These are phyloP conservation scores for Martiniozyma abietophila DNA, from an alignment of 805 yeast species.

Conservation along the genomic window DNA sequence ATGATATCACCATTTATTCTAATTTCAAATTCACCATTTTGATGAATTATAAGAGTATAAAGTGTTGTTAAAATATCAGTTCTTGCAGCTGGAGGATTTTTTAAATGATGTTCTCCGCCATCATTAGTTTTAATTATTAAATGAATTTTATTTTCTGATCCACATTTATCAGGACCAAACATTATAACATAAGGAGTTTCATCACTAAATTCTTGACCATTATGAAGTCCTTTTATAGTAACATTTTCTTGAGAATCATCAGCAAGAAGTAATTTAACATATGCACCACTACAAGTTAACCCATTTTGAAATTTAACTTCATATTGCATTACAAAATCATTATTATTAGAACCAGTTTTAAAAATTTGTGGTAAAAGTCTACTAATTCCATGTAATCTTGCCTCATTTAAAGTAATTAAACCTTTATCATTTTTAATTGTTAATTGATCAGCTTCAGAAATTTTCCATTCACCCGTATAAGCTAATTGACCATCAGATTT, in stretches of 20 bases:
- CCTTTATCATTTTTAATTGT: slow-evolving; percentile 65
- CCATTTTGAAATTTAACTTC: slow-evolving; percentile 81
- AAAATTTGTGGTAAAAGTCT: slow-evolving; percentile 48
- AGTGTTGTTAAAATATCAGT: slow-evolving; percentile 39
- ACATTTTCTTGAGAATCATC: slow-evolving; percentile 24
- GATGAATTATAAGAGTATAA: slow-evolving; percentile 67
- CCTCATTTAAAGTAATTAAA: slow-evolving; percentile 63
- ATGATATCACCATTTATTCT: slow-evolving; percentile 73
- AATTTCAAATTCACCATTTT: slow-evolving; percentile 64
- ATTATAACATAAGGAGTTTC: slow-evolving; percentile 72
- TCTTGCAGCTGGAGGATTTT: slow-evolving; percentile 54
- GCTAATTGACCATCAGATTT: slow-evolving; percentile 45
- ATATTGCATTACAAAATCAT: slow-evolving; percentile 75
- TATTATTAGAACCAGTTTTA: slow-evolving; percentile 37
- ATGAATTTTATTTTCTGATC: slow-evolving; percentile 69
- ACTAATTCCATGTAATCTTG: slow-evolving; percentile 78
- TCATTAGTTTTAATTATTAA: slow-evolving; percentile 57
- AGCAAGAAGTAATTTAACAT: slow-evolving; percentile 58
- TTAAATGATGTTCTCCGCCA: slow-evolving; percentile 64
- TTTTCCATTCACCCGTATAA: slow-evolving; percentile 68
- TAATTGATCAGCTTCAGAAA: slow-evolving; percentile 55
- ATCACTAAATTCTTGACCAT: slow-evolving; percentile 39
- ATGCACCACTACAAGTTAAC: slow-evolving; percentile 82
- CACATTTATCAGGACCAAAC: slow-evolving; percentile 96
- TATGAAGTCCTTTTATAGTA: slow-evolving; percentile 1